phyloP scores from a whole-genome alignment of 768 basidiomycete species.

The Agrocybe pediades region DNA sequence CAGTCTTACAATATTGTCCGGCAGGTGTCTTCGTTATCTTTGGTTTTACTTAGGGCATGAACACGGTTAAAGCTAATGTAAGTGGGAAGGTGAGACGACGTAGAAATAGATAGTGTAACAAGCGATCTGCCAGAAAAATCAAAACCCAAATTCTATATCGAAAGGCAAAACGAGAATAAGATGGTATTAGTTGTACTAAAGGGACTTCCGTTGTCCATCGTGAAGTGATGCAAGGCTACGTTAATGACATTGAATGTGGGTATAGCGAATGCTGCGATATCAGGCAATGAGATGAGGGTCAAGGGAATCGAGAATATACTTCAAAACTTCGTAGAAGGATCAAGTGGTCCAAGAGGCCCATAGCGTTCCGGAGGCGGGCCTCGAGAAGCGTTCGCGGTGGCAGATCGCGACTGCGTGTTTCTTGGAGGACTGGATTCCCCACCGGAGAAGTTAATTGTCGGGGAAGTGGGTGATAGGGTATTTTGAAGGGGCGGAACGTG shows the following conservation, averaged over 20 bases:
- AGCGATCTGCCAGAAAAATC: constrained; percentile 12
- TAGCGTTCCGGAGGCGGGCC: constrained; percentile 41
- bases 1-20: background rate
- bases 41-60: constrained; percentile 5
- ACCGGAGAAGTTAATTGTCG: constrained; percentile 31
- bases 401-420: constrained; percentile 6
- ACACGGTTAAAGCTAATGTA: constrained; percentile 12
- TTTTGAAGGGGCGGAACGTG: constrained; percentile 29
- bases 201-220: constrained; percentile 36
- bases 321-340: constrained; percentile 58
- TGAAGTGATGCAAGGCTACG: constrained; percentile 27
- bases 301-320: constrained; percentile 22
- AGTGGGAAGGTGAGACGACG: constrained; percentile 12
- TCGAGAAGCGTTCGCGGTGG: constrained; percentile 15
- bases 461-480: constrained; percentile 42
- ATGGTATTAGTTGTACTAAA: constrained; percentile 34
- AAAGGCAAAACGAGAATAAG: constrained; percentile 16
- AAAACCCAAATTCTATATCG: constrained; percentile 18
- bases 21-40: constrained; percentile 12
- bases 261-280: constrained; percentile 41
- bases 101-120: constrained; percentile 16
- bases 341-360: constrained; percentile 62
- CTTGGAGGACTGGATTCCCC: constrained; percentile 17
- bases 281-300: constrained; percentile 17
- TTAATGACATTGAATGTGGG: constrained; percentile 35